Evolutionary conservation across 2,329 filamentous ascomycete species (phyloP), one percentile per base, ranked within the genome.

Genomic region (Teratosphaeria pseudoeucalypti): DNA sequence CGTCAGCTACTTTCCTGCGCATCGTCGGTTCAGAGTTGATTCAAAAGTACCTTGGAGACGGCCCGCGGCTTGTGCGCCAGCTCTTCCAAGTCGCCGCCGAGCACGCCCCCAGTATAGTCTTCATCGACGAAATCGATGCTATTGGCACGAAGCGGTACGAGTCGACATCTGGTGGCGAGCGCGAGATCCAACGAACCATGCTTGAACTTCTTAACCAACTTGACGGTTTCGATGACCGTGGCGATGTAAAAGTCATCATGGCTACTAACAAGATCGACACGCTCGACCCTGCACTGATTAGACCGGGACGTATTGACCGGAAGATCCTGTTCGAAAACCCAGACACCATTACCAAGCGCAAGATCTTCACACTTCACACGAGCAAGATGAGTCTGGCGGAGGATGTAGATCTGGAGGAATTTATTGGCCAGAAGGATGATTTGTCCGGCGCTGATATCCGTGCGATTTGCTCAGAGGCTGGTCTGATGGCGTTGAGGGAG

Each of bases 251-350:
- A 81, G 94, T 99, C 63, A 92, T 99, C 75, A 97, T 99, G 92
- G 95, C 94, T 12, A 99, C 94, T 66, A 99, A 99, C 85, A 99
- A 99, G 84, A 99, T 99, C 67, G 95, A 99, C 67, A 95, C 90
- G 3, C 82, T 99, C 32, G 95, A 99, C 72, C 94, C 94, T 58
- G 94, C 94, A 19, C 81, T 99, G 67, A 99, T 99, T 72, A 88
- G 94, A 66, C 94, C 94, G 53, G 94, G 94, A 64, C 92, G 94
- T 82, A 99, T 99, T 75, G 94, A 99, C 76, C 87, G 94, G 69
- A 99, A 99, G 84, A 99, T 99, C 73, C 78, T 88, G 64, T 88
- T 88, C 64, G 85, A 88, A 76, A 87, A 86, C 69, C 85, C 85
- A 27, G 85, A 88, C 67, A 84, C 96, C 81, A 92, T 92, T 76